phyloP scores from a whole-genome alignment of 2,329 filamentous ascomycete genomes.

The Aspergillus amoenus region DNA sequence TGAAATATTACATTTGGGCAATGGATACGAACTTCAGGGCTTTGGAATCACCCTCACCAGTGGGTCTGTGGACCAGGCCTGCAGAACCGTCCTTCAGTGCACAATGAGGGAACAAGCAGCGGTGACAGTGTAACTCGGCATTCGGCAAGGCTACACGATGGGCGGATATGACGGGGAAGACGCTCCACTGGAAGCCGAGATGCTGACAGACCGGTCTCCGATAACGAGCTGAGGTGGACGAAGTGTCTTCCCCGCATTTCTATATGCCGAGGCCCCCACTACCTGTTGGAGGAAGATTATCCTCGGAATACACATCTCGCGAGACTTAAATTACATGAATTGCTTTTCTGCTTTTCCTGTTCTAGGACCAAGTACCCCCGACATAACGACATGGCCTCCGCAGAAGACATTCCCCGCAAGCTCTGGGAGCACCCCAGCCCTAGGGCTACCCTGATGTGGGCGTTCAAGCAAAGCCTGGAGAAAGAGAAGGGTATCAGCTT shows the following conservation, averaged over 20 bases:
- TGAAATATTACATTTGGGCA: too few relatives aligned
- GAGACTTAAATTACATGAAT: background rate
- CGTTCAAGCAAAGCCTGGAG: constrained; percentile 67
- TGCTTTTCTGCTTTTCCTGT: background rate
- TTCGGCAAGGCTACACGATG: background rate
- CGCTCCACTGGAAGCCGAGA: background rate
- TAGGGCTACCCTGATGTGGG: constrained; percentile 62
- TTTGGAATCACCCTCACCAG: too few relatives aligned
- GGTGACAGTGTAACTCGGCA: background rate
- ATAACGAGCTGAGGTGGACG: background rate
- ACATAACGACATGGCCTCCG: constrained; percentile 15
- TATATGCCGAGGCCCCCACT: constrained; percentile 1
- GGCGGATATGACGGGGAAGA: background rate
- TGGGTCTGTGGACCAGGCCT: too few relatives aligned
- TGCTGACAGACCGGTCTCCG: background rate
- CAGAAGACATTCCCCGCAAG: constrained; percentile 51
- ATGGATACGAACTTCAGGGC: too few relatives aligned
- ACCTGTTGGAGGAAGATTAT: background rate
- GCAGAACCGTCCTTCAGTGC: too few relatives aligned
- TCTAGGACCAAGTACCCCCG: background rate
- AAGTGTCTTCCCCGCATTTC: background rate
- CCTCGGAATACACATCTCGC: background rate
- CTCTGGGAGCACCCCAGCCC: constrained; percentile 68
- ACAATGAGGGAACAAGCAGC: too few relatives aligned
- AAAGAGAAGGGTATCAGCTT: constrained; percentile 56